A percentile compares a stretch with the other conserved stretches of the same genome.
phyloP scores from a whole-genome alignment of 352 stramenopile genomes.

The Phytophthora podocarpi region DNA sequence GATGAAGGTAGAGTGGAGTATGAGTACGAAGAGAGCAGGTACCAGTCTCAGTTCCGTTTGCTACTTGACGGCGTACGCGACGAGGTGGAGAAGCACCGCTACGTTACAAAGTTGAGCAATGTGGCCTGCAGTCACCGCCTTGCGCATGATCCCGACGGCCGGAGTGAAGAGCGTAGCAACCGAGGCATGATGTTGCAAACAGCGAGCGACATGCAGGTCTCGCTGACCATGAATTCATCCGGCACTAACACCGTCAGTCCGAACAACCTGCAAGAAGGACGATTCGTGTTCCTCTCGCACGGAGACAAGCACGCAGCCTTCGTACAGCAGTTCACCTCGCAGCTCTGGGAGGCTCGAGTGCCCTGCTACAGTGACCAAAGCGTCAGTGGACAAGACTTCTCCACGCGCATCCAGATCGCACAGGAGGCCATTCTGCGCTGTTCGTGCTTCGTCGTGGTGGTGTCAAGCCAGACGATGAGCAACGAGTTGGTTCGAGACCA shows the following conservation, averaged over 20 bases:
- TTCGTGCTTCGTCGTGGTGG: slow-evolving; percentile 69
- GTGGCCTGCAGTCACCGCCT: slow-evolving; percentile 18
- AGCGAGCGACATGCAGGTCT: neutral
- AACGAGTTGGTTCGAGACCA: slow-evolving; percentile 78
- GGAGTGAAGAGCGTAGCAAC: neutral
- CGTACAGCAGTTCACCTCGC: slow-evolving; percentile 5
- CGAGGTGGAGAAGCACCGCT: slow-evolving; percentile 47
- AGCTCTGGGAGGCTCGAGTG: slow-evolving; percentile 5
- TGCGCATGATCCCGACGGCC: neutral
- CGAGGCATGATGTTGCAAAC: slow-evolving; percentile 17
- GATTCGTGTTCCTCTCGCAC: slow-evolving; percentile 24
- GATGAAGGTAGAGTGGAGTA: slow-evolving; percentile 25
- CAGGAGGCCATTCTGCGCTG: slow-evolving; percentile 78
- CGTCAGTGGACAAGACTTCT: slow-evolving; percentile 18
- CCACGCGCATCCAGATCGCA: slow-evolving; percentile 14
- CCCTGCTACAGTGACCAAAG: slow-evolving; percentile 21
- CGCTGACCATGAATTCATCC: neutral
- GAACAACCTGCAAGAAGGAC: neutral
- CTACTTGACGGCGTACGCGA: slow-evolving; percentile 60
- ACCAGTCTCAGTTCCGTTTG: slow-evolving; percentile 29
- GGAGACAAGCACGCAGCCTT: slow-evolving; percentile 17
- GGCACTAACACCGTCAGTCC: neutral
- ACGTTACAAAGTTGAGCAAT: slow-evolving; percentile 45
- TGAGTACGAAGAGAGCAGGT: slow-evolving; percentile 27
- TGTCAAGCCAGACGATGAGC: slow-evolving; percentile 60